A percentile compares a stretch with the other conserved stretches of the same genome.
Evolutionary conservation across 257 asterid genomes (phyloP).

Genomic region (Capsicum rhomboideum): DNA sequence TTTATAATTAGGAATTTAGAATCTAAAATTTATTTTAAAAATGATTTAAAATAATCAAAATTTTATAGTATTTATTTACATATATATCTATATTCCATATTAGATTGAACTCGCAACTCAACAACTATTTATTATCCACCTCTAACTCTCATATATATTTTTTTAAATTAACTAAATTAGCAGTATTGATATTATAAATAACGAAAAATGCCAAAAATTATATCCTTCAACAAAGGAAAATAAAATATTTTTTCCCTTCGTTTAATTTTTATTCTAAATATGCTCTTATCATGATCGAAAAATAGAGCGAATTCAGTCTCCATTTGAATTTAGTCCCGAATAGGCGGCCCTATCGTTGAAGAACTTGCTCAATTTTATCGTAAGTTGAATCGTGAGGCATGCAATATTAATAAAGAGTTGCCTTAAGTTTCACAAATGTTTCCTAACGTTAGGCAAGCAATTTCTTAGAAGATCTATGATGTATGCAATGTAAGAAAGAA

Average conservation of each 20-base stretch:
- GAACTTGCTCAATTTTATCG: background rate
- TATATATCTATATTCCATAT: too few relatives aligned
- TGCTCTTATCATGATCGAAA: background rate
- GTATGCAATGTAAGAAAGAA: background rate
- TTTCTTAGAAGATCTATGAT: background rate
- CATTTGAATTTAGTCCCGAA: background rate
- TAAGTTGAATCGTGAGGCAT: background rate
- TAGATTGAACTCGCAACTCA: background rate
- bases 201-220: background rate
- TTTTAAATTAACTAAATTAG: background rate
- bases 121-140: background rate
- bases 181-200: background rate
- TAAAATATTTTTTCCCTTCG: background rate
- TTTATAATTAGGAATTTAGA: too few relatives aligned
- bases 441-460: background rate
- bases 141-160: background rate
- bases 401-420: background rate
- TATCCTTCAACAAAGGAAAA: background rate
- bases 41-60: too few relatives aligned
- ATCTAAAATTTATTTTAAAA: too few relatives aligned
- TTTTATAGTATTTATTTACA: too few relatives aligned
- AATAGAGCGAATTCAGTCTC: background rate
- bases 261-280: background rate
- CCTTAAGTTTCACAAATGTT: background rate
- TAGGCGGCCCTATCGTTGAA: background rate